Evolutionary conservation across 2,329 filamentous ascomycete genomes (phyloP), one percentile per base, ranked within the genome.

Genomic region (Paracoccidioides lutzii): DNA sequence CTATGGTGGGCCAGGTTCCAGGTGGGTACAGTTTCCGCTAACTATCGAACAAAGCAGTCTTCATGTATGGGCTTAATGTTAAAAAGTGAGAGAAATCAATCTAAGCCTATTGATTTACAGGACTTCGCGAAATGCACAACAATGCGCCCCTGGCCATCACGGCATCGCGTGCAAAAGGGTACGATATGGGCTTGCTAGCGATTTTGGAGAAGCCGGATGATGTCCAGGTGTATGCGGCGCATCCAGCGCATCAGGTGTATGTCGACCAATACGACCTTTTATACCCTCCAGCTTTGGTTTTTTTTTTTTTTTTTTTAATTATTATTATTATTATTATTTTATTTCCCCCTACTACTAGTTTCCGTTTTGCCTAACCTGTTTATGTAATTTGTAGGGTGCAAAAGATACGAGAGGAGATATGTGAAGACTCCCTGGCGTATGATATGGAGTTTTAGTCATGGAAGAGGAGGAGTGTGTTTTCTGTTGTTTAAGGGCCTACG

Each of bases 161-260:
- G 12, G 69, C 73, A 4, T 65, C 71, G 37, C 67, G 74, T 41
- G 69, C 71, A 22, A 69, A 75, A 54, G 75, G 74, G 0, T 77
- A 71, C 55, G 64, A 76, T 61, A 68, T 74, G 66, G 74, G 70
- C 2, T 58, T 77, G 9, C 69, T 77, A n/a, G 73, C 74, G 4
- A 66, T 75, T 5, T 56, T 77, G 60, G 74, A 76, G 58, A 71
- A 70, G 44, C 58, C 68, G 3, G 72, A 72, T 40, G 66, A 75
- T 64, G 59, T 76, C 4, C 63, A 65, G 49, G 66, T 65, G 8
- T 77, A 76, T 66, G 73, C 71, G 3, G 62, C 63, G 48, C 75
- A 76, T 66, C 73, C 73, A 46, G 73, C 72, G 33, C 75, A 77
- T 64, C 57, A 71, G 56, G 68, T 71, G 74, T 76, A 66, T 55